These are phyloP conservation scores for Gliomastix tumulicola DNA, from an alignment of 2,329 filamentous ascomycete genomes.

Conservation along the genomic window DNA sequence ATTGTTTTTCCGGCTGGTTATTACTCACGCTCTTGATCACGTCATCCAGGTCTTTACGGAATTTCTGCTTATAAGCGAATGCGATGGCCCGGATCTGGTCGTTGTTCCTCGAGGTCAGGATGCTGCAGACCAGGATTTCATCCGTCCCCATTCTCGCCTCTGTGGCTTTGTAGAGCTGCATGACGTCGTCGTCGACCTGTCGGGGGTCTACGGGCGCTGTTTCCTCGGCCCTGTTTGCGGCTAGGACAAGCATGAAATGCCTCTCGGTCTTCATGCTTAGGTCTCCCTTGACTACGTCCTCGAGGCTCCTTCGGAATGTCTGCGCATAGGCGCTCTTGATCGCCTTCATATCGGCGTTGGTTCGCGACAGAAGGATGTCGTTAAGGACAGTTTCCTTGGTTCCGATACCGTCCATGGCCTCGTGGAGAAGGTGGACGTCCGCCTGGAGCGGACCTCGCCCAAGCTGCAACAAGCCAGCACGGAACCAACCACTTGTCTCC, in stretches of 20 bases:
- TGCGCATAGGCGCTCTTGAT: conserved; percentile 76
- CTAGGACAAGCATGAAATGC: conserved; percentile 77
- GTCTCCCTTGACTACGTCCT: conserved; percentile 68
- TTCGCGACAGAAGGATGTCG: conserved; percentile 74
- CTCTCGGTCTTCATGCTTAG: conserved; percentile 80
- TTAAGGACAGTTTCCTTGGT: conserved; percentile 85
- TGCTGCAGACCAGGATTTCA: conserved; percentile 68
- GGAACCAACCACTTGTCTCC: conserved; percentile 71
- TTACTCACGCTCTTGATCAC: conserved; percentile 62
- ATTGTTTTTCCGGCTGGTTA: no score
- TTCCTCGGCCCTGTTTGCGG: conserved; percentile 71
- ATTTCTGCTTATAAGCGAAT: conserved; percentile 66
- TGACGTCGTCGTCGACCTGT: conserved; percentile 68
- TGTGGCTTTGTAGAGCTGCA: conserved; percentile 70
- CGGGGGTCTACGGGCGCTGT: conserved; percentile 65
- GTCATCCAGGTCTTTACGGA: conserved; percentile 61
- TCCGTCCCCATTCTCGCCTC: conserved; percentile 69
- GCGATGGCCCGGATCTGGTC: conserved; percentile 78
- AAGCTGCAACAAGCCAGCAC: conserved; percentile 67
- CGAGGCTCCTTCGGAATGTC: conserved; percentile 59
- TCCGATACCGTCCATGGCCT: conserved; percentile 70
- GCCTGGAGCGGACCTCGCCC: conserved; percentile 71
- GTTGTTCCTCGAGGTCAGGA: conserved; percentile 70
- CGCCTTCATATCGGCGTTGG: conserved; percentile 79
- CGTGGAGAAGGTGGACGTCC: conserved; percentile 64